Evolutionary conservation across 2,329 filamentous ascomycete genomes (phyloP), one percentile per base, ranked within the genome.

Genomic region (Alternaria brassicicola): DNA sequence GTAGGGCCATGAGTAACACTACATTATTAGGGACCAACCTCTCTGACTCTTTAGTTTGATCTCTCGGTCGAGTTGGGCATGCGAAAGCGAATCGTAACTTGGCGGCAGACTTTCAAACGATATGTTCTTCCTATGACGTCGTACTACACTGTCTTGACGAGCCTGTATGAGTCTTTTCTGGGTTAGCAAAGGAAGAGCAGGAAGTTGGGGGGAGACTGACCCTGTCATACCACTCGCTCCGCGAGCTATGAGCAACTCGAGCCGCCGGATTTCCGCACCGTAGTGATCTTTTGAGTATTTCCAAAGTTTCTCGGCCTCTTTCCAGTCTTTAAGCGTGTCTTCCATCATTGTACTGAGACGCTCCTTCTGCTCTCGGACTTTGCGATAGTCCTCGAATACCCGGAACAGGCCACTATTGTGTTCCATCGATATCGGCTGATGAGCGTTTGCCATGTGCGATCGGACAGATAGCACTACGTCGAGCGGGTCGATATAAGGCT

Each of bases 181-280:
- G 31, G n/a, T 68, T 36, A 68, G 50, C 28, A 35, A 5, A 43
- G 35, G 4, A 10, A 23, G 4, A 35, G 6, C 5, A 39, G 41
- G n/a, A 6, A 3, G 10, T 2, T 25, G 17, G 6, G 21, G 25
- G 17, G 12, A 5, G 19, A 51, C 65, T 52, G 47, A 72, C 70
- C 76, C 78, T 19, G 76, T 69, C 51, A 82, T 68, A 9, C 80
- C 80, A 39, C 72, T 66, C 25, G 75, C 73, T 7, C 79, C 75
- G 47, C 74, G 75, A 2, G 78, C 76, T 55, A 82, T 79, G 25
- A 82, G 59, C 3, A 81, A 58, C 62, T 82, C 80, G 13, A 82
- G 70, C 15, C 79, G 76, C 55, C 76, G 79, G 50, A 81, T 76
- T 57, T 82, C 79, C 3, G 72, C 73, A 36, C 76, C 72, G 61